Base-by-base conservation (phyloP, 768 basidiomycete species). In the Dioszegia aurantiaca region DNA sequence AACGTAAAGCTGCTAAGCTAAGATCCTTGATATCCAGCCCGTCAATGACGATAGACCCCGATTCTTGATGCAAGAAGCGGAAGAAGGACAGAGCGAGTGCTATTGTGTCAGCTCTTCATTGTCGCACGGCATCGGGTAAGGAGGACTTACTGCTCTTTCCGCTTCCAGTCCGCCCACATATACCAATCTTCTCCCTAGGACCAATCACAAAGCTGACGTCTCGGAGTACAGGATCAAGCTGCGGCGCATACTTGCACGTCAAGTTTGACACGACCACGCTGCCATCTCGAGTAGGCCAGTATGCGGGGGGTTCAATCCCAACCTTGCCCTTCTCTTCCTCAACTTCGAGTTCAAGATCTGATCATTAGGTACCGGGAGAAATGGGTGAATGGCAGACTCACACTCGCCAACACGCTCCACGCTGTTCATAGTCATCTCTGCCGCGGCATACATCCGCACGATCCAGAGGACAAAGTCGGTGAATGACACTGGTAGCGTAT, bases 1-100 rank as follows among this genome's bases (percentile, higher is more conserved):
- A 85, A 26, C 91, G 82, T 40, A 95, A 80, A 12, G 71, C 69
- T 3, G 61, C 55, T 17, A 79, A 59, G 26, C 63, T 64, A 45
- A 80, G 59, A 43, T 69, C 71, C 26, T 70, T 59, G 40, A 80
- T 79, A 59, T 80, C 73, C 33, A 77, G 47, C 0, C 79, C 79
- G 52, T 78, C 79, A 51, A 80, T 79, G n/a, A 49, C 28, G 36
- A 78, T 78, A 4, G 63, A 67, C 0, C 79, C 79, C 0, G 55
- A 55, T 6, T 67, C 57, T 11, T 78, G 77, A 56, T 80, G 78
- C 58, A 79, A 68, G 65, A 80, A 79, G 2, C 79, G 69, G 72
- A 80, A 79, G 70, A 80, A 78, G 4, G 75, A 77, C 5, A 79
- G 63, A 0, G 77, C 79, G 17, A 80, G 73, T 30, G 79, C 75